These are phyloP conservation scores for Pleodorina starrii DNA, from an alignment of 139 green algal genomes.

Conservation along the genomic window DNA sequence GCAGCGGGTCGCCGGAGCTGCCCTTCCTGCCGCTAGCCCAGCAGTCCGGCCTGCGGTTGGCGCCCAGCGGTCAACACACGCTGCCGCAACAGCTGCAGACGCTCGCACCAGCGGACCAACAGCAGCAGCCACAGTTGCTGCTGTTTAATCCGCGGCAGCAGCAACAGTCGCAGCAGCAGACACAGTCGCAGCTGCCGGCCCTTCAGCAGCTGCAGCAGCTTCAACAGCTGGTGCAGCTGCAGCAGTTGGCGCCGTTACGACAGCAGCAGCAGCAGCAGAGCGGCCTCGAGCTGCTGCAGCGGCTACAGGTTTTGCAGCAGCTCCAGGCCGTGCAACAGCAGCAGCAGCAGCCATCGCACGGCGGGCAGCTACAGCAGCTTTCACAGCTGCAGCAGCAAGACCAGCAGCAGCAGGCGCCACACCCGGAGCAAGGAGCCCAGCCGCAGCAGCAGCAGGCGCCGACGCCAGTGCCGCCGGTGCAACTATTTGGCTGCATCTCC, in stretches of 20 bases:
- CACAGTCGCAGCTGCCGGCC: not conserved
- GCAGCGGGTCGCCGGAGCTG: not conserved
- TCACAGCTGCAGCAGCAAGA: constrained; percentile 24
- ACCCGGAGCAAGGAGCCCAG: not conserved
- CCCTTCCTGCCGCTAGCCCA: not conserved
- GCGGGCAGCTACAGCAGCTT: not conserved
- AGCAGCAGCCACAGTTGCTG: not conserved
- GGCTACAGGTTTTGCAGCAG: constrained; percentile 22
- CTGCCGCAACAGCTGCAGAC: not conserved
- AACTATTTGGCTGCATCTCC: not conserved
- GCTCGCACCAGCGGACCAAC: not conserved
- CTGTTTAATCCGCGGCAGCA: not conserved
- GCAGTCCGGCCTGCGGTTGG: not conserved
- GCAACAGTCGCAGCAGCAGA: not conserved
- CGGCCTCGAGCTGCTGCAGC: not conserved
- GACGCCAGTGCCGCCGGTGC: not conserved
- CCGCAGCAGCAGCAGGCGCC: not conserved
- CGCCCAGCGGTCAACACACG: not conserved
- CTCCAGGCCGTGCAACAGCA: constrained; percentile 27
- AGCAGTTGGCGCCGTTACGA: not conserved
- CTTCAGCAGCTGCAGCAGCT: not conserved
- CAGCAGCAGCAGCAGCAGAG: constrained; percentile 18
- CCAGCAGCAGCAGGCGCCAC: not conserved
- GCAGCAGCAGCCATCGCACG: not conserved
- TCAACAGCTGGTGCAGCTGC: not conserved